Base-by-base conservation (phyloP, 768 basidiomycete genomes). In the Dioszegia aurantiaca region DNA sequence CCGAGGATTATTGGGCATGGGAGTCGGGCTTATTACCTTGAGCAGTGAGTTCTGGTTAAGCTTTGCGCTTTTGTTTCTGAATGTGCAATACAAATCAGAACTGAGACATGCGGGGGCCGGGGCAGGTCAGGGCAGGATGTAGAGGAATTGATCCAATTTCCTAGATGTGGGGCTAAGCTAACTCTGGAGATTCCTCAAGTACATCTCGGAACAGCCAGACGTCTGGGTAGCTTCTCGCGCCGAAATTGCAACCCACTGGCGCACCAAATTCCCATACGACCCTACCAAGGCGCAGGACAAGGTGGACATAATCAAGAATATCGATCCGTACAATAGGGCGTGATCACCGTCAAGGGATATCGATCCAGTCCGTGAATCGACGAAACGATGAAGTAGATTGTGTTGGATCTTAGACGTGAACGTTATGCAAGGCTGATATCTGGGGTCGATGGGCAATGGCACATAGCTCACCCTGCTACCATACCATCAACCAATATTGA, bases 1-100 rank as follows among this genome's bases (percentile, higher is more conserved):
- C 57, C 57, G 2, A 51, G 40, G 40, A 51, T 58, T 36, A 45
- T 53, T 14, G 57, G 57, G 9, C 57, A 58, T 37, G 57, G 57
- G 3, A 49, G 46, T 17, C 33, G 57, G 49, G 57, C 57, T 31
- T 58, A 52, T 40, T 58, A 51, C 24, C 28, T 58, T 4, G 57
- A 58, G 40, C 57, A 51, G 56, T 57, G 12, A 40, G 56, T 48
- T 12, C n/a, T 6, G 17, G 46, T 26, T 46, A 9, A 9, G 44
- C 44, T 45, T 14, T 21, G 21, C 19, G 19, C 9, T 14, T 30
- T 14, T 41, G 37, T 37, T 24, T 24, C 12, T 9, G 5, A 26
- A 2, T 19, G 51, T 11, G 51, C 12, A 53, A 16, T 9, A 36
- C 14, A 3, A 46, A 36, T 14, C 11, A 3, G 47, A 10, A 33